Percentiles rank a stretch among this genome's conserved stretches.
These are phyloP conservation scores for Aspergillus sp. DNA, from an alignment of 2,329 filamentous ascomycete genomes.

Conservation along the genomic window DNA sequence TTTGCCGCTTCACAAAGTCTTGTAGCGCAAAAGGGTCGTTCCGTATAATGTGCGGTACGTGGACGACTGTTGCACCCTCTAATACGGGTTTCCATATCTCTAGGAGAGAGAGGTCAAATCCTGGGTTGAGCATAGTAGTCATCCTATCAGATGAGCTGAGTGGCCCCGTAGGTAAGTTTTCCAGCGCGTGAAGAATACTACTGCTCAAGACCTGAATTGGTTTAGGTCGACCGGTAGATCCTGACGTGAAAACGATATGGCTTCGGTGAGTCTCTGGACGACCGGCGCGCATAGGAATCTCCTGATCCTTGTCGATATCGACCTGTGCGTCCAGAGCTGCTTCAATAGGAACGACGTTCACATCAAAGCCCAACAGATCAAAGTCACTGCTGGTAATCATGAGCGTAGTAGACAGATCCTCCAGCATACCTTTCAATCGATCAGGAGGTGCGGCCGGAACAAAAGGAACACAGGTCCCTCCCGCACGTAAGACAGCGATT, in stretches of 20 bases:
- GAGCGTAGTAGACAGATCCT: background rate
- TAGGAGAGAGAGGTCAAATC: conserved; percentile 13
- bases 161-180: conserved; percentile 1
- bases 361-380: background rate
- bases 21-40: background rate
- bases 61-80: conserved; percentile 7
- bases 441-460: background rate
- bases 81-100: conserved; percentile 14
- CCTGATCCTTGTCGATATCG: background rate
- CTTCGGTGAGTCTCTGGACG: conserved; percentile 5
- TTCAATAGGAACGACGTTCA: background rate
- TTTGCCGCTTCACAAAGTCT: background rate
- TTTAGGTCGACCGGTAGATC: conserved; percentile 69
- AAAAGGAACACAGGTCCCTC: conserved; percentile 1
- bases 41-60: background rate
- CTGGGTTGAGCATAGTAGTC: conserved; percentile 7
- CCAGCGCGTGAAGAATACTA: conserved; percentile 2
- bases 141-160: conserved; percentile 8
- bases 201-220: conserved; percentile 71
- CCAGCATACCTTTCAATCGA: background rate
- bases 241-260: conserved; percentile 58
- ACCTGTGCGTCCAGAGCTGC: background rate
- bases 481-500: conserved; percentile 1
- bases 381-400: conserved; percentile 1
- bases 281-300: background rate